Evolutionary conservation across 331 rosid genomes (phyloP).

Genomic region (Quercus phellos): DNA sequence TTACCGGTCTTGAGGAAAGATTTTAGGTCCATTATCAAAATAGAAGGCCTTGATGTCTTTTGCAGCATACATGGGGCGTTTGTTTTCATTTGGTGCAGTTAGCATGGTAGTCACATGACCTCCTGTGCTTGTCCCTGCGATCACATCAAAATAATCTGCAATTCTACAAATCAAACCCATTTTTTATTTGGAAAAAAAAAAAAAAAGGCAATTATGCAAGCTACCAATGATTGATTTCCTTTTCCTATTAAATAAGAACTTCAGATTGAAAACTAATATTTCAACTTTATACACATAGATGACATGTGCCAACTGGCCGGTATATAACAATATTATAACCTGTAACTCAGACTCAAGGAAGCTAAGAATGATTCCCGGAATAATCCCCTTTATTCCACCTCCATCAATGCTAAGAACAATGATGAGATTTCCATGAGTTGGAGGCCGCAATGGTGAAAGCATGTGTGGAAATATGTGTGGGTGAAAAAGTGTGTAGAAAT

Average conservation of each 20-base stretch:
- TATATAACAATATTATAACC: not conserved
- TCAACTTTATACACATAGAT: not conserved
- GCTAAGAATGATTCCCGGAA: slow-evolving; percentile 9
- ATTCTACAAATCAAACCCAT: not conserved
- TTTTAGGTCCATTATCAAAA: not conserved
- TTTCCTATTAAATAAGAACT: no score
- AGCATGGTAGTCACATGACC: slow-evolving; percentile 1
- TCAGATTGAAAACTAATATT: no score
- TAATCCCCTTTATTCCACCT: slow-evolving; percentile 28
- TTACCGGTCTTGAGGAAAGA: not conserved
- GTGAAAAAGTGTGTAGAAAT: no score
- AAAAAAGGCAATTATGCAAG: no score
- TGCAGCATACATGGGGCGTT: not conserved
- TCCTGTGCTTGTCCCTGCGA: no score
- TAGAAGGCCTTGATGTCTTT: not conserved
- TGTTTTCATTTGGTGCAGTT: not conserved
- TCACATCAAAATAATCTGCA: not conserved
- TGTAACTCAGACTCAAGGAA: not conserved
- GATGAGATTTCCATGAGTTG: not conserved
- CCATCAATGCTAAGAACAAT: slow-evolving; percentile 36
- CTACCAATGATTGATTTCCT: no score
- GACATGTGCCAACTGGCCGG: no score
- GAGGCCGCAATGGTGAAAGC: not conserved
- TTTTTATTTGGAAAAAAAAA: no score
- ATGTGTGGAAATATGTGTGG: no score